Conservation (phyloP, 495 filamentous ascomycete species). For the Penicillium paradoxum region DNA sequence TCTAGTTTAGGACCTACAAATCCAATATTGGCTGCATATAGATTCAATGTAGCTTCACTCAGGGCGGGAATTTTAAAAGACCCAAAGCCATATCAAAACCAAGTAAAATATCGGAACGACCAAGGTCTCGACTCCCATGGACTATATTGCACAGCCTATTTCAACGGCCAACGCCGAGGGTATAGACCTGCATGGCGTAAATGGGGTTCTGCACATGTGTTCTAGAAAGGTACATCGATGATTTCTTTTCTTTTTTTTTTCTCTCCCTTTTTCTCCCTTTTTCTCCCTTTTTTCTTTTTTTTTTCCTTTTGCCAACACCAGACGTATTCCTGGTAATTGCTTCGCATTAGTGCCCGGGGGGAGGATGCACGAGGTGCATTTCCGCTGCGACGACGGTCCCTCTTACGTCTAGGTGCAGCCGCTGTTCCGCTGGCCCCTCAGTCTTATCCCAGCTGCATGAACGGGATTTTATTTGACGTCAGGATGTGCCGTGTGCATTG, state of each 20-base stretch:
- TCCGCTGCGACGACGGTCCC: conserved; percentile 3
- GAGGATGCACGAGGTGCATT: conserved; percentile 10
- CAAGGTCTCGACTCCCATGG: background rate
- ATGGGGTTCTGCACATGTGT: background rate
- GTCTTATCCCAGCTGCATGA: conserved; percentile 4
- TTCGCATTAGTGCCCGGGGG: conserved; percentile 8
- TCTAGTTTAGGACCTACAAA: background rate
- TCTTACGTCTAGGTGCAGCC: background rate
- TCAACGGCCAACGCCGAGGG: conserved; percentile 8
- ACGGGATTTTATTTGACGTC: conserved; percentile 7
- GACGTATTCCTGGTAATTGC: background rate
- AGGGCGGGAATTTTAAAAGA: background rate
- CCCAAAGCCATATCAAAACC: background rate
- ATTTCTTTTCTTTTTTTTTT: background rate
- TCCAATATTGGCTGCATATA: background rate
- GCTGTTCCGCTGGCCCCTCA: conserved; percentile 3
- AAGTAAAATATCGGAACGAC: background rate
- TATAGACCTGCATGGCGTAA: conserved; percentile 6
- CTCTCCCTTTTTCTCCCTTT: background rate
- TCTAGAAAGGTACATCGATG: background rate
- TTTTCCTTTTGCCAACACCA: background rate
- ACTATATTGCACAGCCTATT: conserved; percentile 1
- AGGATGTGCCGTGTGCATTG: conserved; percentile 6
- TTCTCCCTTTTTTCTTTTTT: background rate
- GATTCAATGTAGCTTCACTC: background rate